Conservation (phyloP, 305 asterid species). For the Fraxinus xanthoxyloides region DNA sequence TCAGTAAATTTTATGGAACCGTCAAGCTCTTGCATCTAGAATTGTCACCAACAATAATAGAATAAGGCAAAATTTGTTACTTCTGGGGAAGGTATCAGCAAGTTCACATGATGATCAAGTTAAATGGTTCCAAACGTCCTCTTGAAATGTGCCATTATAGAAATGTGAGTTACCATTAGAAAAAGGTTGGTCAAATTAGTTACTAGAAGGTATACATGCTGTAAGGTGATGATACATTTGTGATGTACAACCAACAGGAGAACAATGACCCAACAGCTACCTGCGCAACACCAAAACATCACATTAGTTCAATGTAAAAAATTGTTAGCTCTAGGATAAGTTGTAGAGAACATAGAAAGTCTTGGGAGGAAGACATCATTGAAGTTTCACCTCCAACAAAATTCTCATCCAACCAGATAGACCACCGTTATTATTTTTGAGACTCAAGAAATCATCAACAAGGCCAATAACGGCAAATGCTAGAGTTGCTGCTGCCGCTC, state of each 20-base stretch:
- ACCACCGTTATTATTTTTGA: conserved; percentile 36
- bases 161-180: conserved; percentile 61
- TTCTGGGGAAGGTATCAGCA: conserved; percentile 7
- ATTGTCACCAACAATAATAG: neutral
- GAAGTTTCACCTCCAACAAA: conserved; percentile 61
- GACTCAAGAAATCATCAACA: conserved; percentile 44
- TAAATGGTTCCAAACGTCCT: conserved; percentile 10
- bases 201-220: conserved; percentile 89
- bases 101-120: conserved; percentile 12
- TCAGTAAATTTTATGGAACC: neutral
- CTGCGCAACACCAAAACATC: conserved; percentile 42
- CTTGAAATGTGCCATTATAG: conserved; percentile 30
- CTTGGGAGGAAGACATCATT: conserved; percentile 4
- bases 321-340: conserved; percentile 16
- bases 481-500: conserved; percentile 59
- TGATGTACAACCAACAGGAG: conserved; percentile 68
- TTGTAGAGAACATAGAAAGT: neutral
- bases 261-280: conserved; percentile 64
- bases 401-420: conserved; percentile 58
- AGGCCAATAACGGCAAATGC: conserved; percentile 76
- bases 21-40: neutral
- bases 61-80: neutral
- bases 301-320: conserved; percentile 16
- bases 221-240: conserved; percentile 84
- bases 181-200: conserved; percentile 68